These are phyloP conservation scores for Yamagishiella unicocca DNA, from an alignment of 139 green algal species.

Conservation along the genomic window DNA sequence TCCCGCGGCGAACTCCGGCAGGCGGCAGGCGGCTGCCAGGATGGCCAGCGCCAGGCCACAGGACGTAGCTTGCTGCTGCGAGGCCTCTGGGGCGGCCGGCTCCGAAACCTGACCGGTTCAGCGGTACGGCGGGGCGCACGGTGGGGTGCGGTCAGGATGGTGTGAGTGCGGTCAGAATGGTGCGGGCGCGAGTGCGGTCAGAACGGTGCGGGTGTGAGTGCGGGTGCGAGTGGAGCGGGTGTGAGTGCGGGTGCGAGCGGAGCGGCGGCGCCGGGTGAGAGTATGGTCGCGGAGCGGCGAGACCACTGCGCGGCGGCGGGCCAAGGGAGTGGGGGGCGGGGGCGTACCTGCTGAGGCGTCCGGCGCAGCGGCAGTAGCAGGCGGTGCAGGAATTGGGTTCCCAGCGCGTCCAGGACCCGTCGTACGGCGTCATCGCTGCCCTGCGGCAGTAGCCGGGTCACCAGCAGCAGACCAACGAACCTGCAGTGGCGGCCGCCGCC, in stretches of 20 bases:
- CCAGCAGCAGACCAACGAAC: constrained; percentile 84
- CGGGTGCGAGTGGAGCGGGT: too few relatives aligned
- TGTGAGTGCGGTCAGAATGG: too few relatives aligned
- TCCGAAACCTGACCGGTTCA: too few relatives aligned
- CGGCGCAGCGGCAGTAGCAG: constrained; percentile 75
- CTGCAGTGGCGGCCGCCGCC: constrained; percentile 54
- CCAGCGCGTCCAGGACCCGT: constrained; percentile 70
- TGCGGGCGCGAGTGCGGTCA: too few relatives aligned
- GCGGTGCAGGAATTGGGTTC: constrained; percentile 69
- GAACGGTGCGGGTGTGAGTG: too few relatives aligned
- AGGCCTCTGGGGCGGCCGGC: neutral
- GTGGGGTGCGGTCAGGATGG: too few relatives aligned
- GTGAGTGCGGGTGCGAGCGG: too few relatives aligned
- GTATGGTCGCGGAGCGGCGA: too few relatives aligned
- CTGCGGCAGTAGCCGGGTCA: constrained; percentile 73
- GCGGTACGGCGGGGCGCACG: too few relatives aligned
- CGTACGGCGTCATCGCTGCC: constrained; percentile 51
- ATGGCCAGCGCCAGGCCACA: constrained; percentile 64
- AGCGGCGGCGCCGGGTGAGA: too few relatives aligned
- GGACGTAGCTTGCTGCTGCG: constrained; percentile 30
- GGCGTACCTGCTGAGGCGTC: neutral
- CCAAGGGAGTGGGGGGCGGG: too few relatives aligned
- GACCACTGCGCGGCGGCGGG: too few relatives aligned
- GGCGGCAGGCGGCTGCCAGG: constrained; percentile 57
- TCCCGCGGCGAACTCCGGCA: constrained; percentile 63